phyloP scores from a whole-genome alignment of 1,284 basidiomycete genomes.

The Trichosporon ovoides region DNA sequence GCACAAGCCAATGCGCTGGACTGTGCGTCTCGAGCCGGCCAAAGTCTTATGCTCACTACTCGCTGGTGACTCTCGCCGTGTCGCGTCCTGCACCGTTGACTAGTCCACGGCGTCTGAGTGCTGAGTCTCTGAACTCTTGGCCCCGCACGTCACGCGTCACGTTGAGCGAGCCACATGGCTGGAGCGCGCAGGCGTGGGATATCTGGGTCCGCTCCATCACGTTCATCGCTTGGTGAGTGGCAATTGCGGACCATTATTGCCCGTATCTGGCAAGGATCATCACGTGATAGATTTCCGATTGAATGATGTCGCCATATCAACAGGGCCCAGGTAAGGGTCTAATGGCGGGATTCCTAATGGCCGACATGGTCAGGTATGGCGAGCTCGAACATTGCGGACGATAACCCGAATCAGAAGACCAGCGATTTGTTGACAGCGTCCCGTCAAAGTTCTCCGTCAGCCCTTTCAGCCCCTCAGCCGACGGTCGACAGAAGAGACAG shows the following conservation, averaged over 20 bases:
- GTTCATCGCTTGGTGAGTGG: too few species aligned
- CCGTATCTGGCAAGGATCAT: too few species aligned
- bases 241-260: too few species aligned
- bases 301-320: constrained; percentile 1
- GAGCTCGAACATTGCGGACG: not conserved
- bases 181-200: too few species aligned
- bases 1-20: not conserved
- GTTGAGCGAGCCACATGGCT: too few species aligned
- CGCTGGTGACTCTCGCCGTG: too few species aligned
- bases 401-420: not conserved
- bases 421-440: not conserved
- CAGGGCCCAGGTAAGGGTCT: not conserved
- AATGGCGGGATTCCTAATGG: constrained; percentile 5
- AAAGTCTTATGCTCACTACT: too few species aligned
- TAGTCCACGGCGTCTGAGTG: too few species aligned
- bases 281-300: not conserved
- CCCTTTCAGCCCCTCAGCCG: not conserved
- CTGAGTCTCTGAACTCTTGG: too few species aligned
- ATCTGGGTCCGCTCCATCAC: too few species aligned
- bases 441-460: constrained; percentile 4
- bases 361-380: not conserved
- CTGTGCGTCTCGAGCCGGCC: not conserved
- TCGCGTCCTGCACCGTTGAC: too few species aligned
- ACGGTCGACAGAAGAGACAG: not conserved
- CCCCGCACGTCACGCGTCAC: too few species aligned